Evolutionary conservation across 768 basidiomycete species (phyloP).

Genomic region (Naematelia aurantialba): DNA sequence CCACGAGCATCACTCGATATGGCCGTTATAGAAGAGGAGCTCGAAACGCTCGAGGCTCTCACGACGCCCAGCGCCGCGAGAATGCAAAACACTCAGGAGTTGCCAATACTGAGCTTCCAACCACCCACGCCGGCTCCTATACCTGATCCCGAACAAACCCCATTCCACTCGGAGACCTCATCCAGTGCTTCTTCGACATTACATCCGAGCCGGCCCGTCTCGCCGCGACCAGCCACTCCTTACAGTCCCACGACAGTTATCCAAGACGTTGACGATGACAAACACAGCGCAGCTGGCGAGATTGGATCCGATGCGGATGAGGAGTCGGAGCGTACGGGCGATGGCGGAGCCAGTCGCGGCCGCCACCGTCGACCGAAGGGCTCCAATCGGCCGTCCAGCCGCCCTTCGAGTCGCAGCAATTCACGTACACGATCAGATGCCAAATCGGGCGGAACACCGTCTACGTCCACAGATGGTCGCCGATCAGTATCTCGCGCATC

Average conservation of each 20-base stretch:
- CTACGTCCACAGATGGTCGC: constrained; percentile 6
- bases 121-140: constrained; percentile 41
- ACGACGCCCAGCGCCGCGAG: neutral
- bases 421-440: constrained; percentile 17
- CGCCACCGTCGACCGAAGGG: constrained; percentile 2
- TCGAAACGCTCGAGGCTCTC: neutral
- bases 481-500: constrained; percentile 16
- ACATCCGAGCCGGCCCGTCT: constrained; percentile 18
- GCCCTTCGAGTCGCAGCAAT: neutral
- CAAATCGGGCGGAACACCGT: neutral
- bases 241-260: neutral
- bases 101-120: constrained; percentile 28
- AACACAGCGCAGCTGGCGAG: constrained; percentile 23
- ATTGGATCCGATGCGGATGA: constrained; percentile 30
- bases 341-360: neutral
- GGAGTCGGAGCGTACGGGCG: constrained; percentile 9
- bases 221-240: constrained; percentile 1
- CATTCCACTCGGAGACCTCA: constrained; percentile 30
- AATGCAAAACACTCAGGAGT: constrained; percentile 1
- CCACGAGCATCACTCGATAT: constrained; percentile 22
- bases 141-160: constrained; percentile 23
- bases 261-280: constrained; percentile 16
- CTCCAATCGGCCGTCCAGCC: neutral
- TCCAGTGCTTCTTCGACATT: constrained; percentile 13
- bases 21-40: neutral